A percentile compares a stretch with the other conserved stretches of the same genome.
Evolutionary conservation across 306 rosid genomes (phyloP).

Genomic region (Acacia melanoxylon): DNA sequence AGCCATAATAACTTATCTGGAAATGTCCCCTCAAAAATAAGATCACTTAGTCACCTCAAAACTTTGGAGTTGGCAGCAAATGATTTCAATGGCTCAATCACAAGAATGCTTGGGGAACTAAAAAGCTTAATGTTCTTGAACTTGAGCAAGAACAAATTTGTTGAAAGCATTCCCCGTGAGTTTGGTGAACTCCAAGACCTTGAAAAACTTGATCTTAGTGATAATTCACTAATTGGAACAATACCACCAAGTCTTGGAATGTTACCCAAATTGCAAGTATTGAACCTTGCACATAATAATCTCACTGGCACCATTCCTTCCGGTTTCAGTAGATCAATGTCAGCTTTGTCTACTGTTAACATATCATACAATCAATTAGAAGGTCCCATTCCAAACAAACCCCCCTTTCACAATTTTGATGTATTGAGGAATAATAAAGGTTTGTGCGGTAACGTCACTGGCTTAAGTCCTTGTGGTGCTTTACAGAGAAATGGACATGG

Average conservation of each 20-base stretch:
- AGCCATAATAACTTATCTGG: conserved; percentile 10
- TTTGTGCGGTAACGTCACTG: background rate
- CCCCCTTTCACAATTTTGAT: conserved; percentile 1
- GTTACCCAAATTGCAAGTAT: conserved; percentile 6
- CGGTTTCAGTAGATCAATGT: background rate
- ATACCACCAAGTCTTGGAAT: conserved; percentile 32
- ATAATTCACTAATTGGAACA: background rate
- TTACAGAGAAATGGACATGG: too few species aligned
- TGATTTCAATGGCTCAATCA: too few species aligned
- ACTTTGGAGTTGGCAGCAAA: too few species aligned
- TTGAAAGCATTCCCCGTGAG: background rate
- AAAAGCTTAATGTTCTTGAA: too few species aligned
- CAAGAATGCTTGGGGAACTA: too few species aligned
- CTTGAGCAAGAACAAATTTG: too few species aligned
- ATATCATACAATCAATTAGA: conserved; percentile 9
- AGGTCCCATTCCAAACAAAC: background rate
- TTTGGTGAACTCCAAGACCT: background rate
- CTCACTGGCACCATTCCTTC: conserved; percentile 33
- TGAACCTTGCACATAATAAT: conserved; percentile 43
- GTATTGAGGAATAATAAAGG: conserved; percentile 11
- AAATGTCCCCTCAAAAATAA: background rate
- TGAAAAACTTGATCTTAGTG: background rate
- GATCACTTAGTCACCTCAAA: too few species aligned
- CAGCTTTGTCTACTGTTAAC: background rate
- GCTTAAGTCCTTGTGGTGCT: background rate